A percentile compares a stretch with the other conserved stretches of the same genome.
These are phyloP conservation scores for Neospora caninum DNA, from an alignment of 169 alveolate species.

Conservation along the genomic window DNA sequence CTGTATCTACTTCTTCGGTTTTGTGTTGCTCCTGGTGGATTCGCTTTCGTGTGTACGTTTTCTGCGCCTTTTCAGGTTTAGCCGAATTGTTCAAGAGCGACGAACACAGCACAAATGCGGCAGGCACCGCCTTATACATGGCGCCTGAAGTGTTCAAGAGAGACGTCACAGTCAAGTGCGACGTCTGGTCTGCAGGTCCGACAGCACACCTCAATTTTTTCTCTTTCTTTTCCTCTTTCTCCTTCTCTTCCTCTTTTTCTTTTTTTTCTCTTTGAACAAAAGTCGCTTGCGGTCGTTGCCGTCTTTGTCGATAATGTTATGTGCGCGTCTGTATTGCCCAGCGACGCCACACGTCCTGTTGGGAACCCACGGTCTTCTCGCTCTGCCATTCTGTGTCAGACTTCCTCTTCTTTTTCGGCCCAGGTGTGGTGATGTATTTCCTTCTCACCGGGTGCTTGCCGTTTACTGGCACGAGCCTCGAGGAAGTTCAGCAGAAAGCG, in stretches of 20 bases:
- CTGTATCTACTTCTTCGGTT: neutral
- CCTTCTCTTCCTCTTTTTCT: neutral
- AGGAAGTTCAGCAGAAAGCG: constrained; percentile 71
- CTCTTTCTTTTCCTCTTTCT: neutral
- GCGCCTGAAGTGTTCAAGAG: constrained; percentile 78
- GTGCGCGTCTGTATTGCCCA: no score
- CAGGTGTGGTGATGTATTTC: constrained; percentile 76
- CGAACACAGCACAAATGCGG: constrained; percentile 73
- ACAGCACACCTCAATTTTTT: neutral
- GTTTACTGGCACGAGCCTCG: constrained; percentile 69
- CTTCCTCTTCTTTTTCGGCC: neutral
- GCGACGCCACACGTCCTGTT: no score
- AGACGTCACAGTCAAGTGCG: constrained; percentile 73
- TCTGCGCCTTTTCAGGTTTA: constrained; percentile 34
- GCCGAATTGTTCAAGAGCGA: constrained; percentile 74
- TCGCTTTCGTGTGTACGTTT: neutral
- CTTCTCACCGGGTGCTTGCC: constrained; percentile 76
- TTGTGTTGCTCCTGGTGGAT: constrained; percentile 2
- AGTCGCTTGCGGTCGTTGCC: no score
- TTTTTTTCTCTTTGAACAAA: no score
- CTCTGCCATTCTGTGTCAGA: neutral
- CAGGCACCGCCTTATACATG: constrained; percentile 79
- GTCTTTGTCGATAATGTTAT: neutral
- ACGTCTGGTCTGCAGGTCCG: constrained; percentile 68
- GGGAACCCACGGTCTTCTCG: neutral